Conservation (phyloP, 148 eudicot genomes). For the Chenopodium formosanum region DNA sequence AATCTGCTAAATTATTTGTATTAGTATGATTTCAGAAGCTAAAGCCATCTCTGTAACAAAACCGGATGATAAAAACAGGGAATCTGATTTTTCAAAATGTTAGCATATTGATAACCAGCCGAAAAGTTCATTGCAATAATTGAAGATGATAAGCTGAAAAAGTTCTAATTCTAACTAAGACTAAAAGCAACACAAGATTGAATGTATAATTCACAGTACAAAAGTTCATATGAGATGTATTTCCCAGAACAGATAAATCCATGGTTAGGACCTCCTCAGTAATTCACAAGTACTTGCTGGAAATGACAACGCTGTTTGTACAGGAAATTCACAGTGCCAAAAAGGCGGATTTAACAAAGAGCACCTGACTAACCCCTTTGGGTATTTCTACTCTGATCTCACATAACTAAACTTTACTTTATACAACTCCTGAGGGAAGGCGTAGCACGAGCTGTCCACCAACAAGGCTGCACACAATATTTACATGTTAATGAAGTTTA, state of each 20-base stretch:
- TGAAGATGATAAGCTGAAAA: not conserved
- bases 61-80: no score
- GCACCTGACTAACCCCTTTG: slow-evolving; percentile 7
- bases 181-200: not conserved
- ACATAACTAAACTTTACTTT: slow-evolving; percentile 6
- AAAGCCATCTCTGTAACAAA: no score
- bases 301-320: slow-evolving; percentile 11
- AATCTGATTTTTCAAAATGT: not conserved
- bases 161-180: not conserved
- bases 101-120: not conserved
- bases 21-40: no score
- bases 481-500: not conserved
- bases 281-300: not conserved
- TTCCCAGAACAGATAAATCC: slow-evolving; percentile 4
- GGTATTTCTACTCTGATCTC: not conserved
- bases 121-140: not conserved
- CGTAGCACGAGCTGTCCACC: slow-evolving; percentile 50
- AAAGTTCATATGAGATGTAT: not conserved
- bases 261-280: not conserved
- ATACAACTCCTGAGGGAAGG: slow-evolving; percentile 48
- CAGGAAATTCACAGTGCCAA: not conserved
- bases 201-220: slow-evolving; percentile 7
- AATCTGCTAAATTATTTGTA: no score
- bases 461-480: slow-evolving; percentile 32
- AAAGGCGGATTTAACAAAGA: not conserved